Evolutionary conservation across 345 rosid genomes (phyloP).

Genomic region (Sapria himalayana): DNA sequence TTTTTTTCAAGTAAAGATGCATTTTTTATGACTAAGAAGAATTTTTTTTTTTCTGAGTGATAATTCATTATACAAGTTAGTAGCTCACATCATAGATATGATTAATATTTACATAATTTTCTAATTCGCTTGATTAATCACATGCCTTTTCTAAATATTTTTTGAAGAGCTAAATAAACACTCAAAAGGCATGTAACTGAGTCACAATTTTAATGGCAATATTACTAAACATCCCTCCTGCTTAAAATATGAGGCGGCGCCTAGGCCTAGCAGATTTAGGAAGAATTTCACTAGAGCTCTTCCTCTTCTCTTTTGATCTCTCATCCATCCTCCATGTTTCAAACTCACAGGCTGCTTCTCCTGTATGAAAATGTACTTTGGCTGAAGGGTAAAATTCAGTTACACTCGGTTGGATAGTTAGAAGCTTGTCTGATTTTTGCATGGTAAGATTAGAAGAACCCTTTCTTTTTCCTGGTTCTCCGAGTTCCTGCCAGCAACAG

Average conservation of each 20-base stretch:
- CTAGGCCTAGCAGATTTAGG: conserved; percentile 63
- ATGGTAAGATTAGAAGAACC: conserved; percentile 8
- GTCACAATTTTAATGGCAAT: too few relatives aligned
- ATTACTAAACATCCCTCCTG: conserved; percentile 4
- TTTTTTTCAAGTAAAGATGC: too few relatives aligned
- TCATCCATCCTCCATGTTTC: conserved; percentile 9
- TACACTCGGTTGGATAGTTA: conserved; percentile 38
- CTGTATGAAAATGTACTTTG: conserved; percentile 17
- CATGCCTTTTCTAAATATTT: too few relatives aligned
- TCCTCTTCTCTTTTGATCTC: conserved; percentile 26
- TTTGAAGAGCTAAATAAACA: too few relatives aligned
- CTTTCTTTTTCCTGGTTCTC: conserved; percentile 27
- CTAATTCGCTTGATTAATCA: too few relatives aligned
- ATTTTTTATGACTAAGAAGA: too few relatives aligned
- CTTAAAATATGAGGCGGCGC: conserved; percentile 13
- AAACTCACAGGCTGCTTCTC: conserved; percentile 14
- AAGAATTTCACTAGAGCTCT: conserved; percentile 19
- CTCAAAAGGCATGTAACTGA: too few relatives aligned
- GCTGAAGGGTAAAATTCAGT: conserved; percentile 58
- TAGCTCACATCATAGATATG: too few relatives aligned
- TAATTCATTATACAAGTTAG: too few relatives aligned
- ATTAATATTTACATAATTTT: too few relatives aligned
- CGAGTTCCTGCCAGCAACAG: conserved; percentile 23
- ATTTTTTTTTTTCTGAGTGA: too few relatives aligned
- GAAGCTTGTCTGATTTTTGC: conserved; percentile 19